These are phyloP conservation scores for Malassezia sympodialis DNA, from an alignment of 1,284 basidiomycete genomes.

Conservation along the genomic window DNA sequence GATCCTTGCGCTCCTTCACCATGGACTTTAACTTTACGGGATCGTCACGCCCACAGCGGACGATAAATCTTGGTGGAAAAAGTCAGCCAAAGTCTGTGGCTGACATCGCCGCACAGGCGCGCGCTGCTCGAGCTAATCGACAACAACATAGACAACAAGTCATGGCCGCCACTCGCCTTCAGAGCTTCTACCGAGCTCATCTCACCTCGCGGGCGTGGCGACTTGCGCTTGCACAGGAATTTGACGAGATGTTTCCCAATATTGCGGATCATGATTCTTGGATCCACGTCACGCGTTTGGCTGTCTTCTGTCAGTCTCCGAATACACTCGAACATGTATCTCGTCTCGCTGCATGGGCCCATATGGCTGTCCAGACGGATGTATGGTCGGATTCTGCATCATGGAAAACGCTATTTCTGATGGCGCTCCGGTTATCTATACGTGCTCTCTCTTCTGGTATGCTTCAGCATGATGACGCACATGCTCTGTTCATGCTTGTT, in stretches of 20 bases:
- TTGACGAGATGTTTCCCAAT: background rate
- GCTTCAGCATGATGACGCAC: background rate
- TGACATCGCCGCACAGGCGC: slow-evolving; percentile 7
- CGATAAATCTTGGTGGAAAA: slow-evolving; percentile 14
- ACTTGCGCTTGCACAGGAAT: background rate
- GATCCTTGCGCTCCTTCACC: background rate
- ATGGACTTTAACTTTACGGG: slow-evolving; percentile 21
- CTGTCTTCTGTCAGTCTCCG: background rate
- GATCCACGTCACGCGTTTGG: slow-evolving; percentile 4
- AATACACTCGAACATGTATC: background rate
- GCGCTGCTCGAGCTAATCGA: slow-evolving; percentile 4
- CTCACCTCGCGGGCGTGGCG: background rate
- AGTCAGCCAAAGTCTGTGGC: background rate
- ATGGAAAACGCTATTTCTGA: background rate
- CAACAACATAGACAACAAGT: background rate
- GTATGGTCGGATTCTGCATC: background rate
- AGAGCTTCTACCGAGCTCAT: slow-evolving; percentile 10
- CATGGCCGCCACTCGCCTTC: slow-evolving; percentile 11
- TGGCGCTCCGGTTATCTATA: background rate
- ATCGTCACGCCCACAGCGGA: slow-evolving; percentile 9
- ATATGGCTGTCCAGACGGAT: background rate
- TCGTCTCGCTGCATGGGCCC: background rate
- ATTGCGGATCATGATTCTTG: background rate
- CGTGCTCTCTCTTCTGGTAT: background rate
- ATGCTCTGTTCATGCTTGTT: background rate